Base-by-base conservation (phyloP, 805 yeast genomes). In the Wickerhamomyces strasburgensis region DNA sequence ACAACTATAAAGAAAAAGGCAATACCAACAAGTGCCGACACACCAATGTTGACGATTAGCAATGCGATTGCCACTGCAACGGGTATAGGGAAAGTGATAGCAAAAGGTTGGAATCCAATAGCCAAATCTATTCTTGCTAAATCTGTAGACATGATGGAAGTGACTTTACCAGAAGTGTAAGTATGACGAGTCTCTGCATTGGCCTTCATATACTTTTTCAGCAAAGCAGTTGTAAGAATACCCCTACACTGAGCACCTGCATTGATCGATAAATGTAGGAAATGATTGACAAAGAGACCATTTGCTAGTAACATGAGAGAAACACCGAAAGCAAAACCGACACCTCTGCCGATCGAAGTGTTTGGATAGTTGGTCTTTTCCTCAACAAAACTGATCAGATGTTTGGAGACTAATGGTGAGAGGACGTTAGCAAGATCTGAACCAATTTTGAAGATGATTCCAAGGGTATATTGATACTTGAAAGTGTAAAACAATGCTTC, bases 131-230 rank as follows among this genome's bases (percentile, higher is more conserved):
- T 70, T 49, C 90, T 73, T 14, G 85, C 72, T 29, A 84, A 65
- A 56, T 85, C 95, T 4, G 89, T 78, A 26, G 89, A 81, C 68
- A 86, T 68, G 56, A 84, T 54, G 5, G 87, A 77, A 11, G 94
- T 83, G 41, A 85, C 68, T 37, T 69, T 72, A 19, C 88, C 79
- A 14, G 75, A 61, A 0, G 88, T 70, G 52, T 56, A 83, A 32
- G 65, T 60, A 46, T 71, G 70, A 37, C 71, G 69, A 2, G 87
- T 68, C 33, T 64, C 60, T 5, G 77, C 70, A 43, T 72, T 70
- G 10, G 84, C 64, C 31, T 54, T 64, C 46, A 84, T 73, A 0
- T 88, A 69, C 52, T 85, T 85, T 37, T 74, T 75, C 33, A 82
- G 63, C 19, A 84, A 54, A 3, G 80, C 79, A 34, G 83, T 78